Percentiles rank a stretch among this genome's conserved stretches.
phyloP scores from a whole-genome alignment of 148 eudicot genomes.

The Silene latifolia region DNA sequence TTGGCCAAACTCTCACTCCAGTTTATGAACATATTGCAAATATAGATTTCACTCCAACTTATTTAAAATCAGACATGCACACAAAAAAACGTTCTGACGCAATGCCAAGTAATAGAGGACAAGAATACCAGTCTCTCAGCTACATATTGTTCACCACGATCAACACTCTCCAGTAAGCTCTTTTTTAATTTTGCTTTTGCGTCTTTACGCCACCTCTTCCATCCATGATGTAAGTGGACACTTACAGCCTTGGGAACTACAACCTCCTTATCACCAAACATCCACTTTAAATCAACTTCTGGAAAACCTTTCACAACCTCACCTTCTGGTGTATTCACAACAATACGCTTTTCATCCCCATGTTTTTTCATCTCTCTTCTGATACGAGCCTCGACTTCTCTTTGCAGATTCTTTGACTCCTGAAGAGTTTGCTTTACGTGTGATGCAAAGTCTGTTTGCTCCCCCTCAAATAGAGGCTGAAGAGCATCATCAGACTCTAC shows the following conservation, averaged over 20 bases:
- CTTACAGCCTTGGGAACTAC: conserved; percentile 72
- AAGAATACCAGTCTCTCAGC: conserved; percentile 66
- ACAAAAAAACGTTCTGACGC: neutral
- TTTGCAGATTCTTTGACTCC: conserved; percentile 65
- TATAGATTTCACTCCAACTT: conserved; percentile 12
- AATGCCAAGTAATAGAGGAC: conserved; percentile 1
- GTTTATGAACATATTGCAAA: neutral
- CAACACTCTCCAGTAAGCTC: conserved; percentile 52
- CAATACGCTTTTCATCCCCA: conserved; percentile 61
- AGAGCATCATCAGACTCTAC: conserved; percentile 50
- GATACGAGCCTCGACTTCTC: conserved; percentile 49
- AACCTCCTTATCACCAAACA: conserved; percentile 79
- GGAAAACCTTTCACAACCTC: conserved; percentile 81
- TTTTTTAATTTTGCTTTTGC: conserved; percentile 60
- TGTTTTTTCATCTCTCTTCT: conserved; percentile 63
- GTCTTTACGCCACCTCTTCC: conserved; percentile 94
- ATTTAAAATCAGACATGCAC: conserved; percentile 1
- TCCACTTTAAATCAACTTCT: conserved; percentile 77
- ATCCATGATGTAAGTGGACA: conserved; percentile 62
- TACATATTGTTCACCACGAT: conserved; percentile 68
- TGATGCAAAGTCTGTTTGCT: conserved; percentile 40
- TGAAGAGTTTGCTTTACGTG: conserved; percentile 53
- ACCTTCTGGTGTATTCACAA: conserved; percentile 60
- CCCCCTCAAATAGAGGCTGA: conserved; percentile 43
- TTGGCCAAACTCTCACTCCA: neutral